Percentiles rank a stretch among this genome's conserved stretches.
Conservation (phyloP, 1,284 basidiomycete genomes). For the Fomitiporia mediterranea region DNA sequence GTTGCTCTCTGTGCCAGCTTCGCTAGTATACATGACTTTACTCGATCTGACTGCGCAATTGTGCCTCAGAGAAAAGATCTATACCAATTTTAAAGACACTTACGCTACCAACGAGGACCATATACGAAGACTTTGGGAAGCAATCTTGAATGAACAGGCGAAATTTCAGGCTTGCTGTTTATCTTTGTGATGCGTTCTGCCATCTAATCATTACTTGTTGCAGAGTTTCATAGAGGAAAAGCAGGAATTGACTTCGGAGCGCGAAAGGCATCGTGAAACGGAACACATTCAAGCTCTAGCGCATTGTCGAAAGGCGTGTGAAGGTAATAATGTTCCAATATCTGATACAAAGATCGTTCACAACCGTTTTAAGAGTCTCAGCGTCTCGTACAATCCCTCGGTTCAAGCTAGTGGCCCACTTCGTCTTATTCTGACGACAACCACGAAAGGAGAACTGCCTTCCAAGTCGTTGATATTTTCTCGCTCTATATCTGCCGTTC, state of each 20-base stretch:
- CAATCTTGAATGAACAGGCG: slow-evolving; percentile 16
- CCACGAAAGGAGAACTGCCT: no score
- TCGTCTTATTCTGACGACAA: no score
- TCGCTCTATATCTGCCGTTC: no score
- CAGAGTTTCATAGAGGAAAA: slow-evolving; percentile 12
- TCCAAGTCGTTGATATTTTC: no score
- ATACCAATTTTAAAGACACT: slow-evolving; percentile 13
- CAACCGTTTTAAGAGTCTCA: not conserved
- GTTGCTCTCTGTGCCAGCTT: not conserved
- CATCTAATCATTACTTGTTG: not conserved
- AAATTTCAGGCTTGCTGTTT: slow-evolving; percentile 13
- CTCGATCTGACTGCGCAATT: not conserved
- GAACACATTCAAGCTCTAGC: slow-evolving; percentile 19
- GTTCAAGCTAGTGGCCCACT: no score
- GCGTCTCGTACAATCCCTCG: not conserved
- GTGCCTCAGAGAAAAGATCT: slow-evolving; percentile 14
- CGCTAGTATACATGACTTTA: not conserved
- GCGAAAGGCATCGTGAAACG: slow-evolving; percentile 12
- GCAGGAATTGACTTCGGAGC: not conserved
- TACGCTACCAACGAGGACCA: slow-evolving; percentile 16
- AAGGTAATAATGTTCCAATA: slow-evolving; percentile 4
- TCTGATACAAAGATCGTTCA: not conserved
- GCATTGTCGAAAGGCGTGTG: slow-evolving; percentile 19
- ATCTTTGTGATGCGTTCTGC: not conserved
- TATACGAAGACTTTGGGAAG: slow-evolving; percentile 17